phyloP scores from a whole-genome alignment of 352 stramenopile genomes.

The Phytopythium vexans region DNA sequence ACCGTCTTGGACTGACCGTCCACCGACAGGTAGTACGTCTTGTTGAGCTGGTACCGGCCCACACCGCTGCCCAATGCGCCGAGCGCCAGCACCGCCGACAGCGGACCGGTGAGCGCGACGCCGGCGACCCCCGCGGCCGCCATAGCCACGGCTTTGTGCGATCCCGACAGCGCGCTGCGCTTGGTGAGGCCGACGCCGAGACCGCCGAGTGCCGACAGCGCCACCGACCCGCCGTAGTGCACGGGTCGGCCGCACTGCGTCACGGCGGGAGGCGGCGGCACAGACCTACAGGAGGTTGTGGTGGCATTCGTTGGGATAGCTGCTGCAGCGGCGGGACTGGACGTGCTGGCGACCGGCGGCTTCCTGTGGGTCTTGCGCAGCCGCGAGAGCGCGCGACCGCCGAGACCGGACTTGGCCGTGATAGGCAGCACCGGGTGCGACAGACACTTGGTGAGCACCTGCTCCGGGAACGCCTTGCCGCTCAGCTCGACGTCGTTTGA shows the following conservation, averaged over 20 bases:
- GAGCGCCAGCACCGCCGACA: constrained; percentile 49
- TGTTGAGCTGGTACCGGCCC: constrained; percentile 69
- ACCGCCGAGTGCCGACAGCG: constrained; percentile 43
- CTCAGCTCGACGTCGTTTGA: constrained; percentile 27
- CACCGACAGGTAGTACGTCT: constrained; percentile 48
- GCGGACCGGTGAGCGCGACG: constrained; percentile 44
- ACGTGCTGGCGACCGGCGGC: no score
- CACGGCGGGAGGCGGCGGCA: constrained; percentile 13
- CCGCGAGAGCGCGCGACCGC: no score
- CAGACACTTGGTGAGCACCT: constrained; percentile 1
- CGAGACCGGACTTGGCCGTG: no score
- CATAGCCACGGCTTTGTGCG: constrained; percentile 51
- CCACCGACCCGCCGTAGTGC: constrained; percentile 42
- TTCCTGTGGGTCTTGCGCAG: no score
- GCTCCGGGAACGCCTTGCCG: constrained; percentile 3
- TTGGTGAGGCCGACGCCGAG: constrained; percentile 49
- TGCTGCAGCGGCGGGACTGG: constrained; percentile 6
- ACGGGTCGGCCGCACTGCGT: constrained; percentile 28
- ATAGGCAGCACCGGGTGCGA: constrained; percentile 3
- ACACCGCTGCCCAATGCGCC: constrained; percentile 51
- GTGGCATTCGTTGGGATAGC: no score
- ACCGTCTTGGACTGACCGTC: constrained; percentile 11
- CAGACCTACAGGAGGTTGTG: not conserved
- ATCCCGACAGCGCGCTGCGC: constrained; percentile 47
- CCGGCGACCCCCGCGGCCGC: constrained; percentile 46